Evolutionary conservation across 2,329 filamentous ascomycete species (phyloP), one percentile per base, ranked within the genome.

Genomic region (Fusarium sp.): DNA sequence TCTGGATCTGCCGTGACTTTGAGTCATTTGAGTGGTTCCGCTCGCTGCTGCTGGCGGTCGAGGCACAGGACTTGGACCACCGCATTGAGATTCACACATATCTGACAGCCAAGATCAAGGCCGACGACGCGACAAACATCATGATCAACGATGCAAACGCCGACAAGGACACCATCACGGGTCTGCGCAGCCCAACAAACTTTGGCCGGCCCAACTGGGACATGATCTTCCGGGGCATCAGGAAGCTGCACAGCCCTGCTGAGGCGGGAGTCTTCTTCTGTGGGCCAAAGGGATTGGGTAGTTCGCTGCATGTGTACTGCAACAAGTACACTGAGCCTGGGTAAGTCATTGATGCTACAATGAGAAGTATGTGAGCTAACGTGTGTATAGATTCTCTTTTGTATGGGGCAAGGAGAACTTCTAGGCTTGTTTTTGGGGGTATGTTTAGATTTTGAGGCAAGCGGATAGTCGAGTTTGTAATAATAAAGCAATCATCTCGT

Each of bases 21-120:
- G 91, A 89, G 31, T 92, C 90, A 0, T 93, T 95, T 70, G 91
- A 95, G 80, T 96, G 92, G 92, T 95, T 95, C 83, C 85, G 91
- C 45, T 93, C 90, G 25, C 80, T 96, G 58, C 84, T 96, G 13
- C 83, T 93, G 63, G 92, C 92, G 51, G 94, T 96, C 70, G 92
- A 95, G 78, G 90, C 90, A 1, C 91, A 95, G 78, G 92, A 96
- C 78, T 83, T 92, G 62, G 89, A 92, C 71, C 88, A 92, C 76
- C 85, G 89, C 63, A 95, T 96, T 76, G 92, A 96, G 78, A 95
- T 96, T 59, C 91, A 95, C 77, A 93, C 91, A 1, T 96, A 95
- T 75, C 84, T 96, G 54, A 95, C 91, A 3, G 91, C 91, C 71
- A 92, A 91, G 81, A 93, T 94, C 79, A 92, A 93, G 80, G 85